phyloP scores from a whole-genome alignment of 2,329 filamentous ascomycete species.

The Colletotrichum tropicicola region DNA sequence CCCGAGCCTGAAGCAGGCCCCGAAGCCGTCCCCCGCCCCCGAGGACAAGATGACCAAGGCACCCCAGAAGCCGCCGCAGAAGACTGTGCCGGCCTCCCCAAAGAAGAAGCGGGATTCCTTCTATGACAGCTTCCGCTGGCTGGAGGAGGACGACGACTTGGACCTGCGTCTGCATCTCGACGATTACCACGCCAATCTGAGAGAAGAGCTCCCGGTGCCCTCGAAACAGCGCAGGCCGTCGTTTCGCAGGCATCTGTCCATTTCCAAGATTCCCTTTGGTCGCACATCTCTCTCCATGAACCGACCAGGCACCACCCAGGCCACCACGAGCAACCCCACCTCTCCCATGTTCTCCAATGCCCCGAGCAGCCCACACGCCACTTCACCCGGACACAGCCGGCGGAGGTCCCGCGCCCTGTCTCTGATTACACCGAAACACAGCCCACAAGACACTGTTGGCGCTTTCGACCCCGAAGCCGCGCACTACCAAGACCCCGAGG shows the following conservation, averaged over 20 bases:
- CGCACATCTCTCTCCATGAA: slow-evolving; percentile 61
- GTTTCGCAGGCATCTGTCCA: slow-evolving; percentile 77
- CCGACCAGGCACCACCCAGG: slow-evolving; percentile 56
- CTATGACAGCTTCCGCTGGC: slow-evolving; percentile 76
- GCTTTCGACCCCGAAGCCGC: slow-evolving; percentile 77
- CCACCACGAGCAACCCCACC: slow-evolving; percentile 32
- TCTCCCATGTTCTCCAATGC: slow-evolving; percentile 36
- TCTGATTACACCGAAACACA: slow-evolving; percentile 59
- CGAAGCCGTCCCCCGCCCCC: slow-evolving; percentile 21
- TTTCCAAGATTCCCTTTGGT: slow-evolving; percentile 71
- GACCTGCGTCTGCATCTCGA: slow-evolving; percentile 74
- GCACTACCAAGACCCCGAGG: slow-evolving; percentile 91
- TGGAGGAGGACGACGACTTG: slow-evolving; percentile 77
- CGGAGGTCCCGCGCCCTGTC: slow-evolving; percentile 65
- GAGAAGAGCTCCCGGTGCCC: slow-evolving; percentile 56
- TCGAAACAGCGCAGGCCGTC: slow-evolving; percentile 62
- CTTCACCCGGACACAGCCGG: slow-evolving; percentile 47
- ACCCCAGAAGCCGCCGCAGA: slow-evolving; percentile 12
- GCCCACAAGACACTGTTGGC: slow-evolving; percentile 52
- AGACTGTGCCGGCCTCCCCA: neutral
- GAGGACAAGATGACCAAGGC: neutral
- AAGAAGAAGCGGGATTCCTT: slow-evolving; percentile 59
- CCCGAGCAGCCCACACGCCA: slow-evolving; percentile 17
- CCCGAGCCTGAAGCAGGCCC: slow-evolving; percentile 29
- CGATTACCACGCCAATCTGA: slow-evolving; percentile 73